Evolutionary conservation across 331 rosid species (phyloP).

Genomic region (Ulmus americana): DNA sequence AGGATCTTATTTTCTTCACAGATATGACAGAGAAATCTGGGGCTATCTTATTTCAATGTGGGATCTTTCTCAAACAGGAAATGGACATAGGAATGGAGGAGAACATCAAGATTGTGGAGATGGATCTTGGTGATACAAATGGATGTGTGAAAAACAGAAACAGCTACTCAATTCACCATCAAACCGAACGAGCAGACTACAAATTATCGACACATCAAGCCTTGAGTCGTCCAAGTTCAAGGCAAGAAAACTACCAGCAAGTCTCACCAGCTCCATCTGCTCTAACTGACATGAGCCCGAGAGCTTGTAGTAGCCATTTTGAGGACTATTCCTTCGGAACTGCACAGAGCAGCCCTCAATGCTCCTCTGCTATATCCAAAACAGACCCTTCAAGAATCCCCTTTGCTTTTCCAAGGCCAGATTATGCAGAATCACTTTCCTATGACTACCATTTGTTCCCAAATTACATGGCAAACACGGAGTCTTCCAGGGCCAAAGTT

Average conservation of each 20-base stretch:
- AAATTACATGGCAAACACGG: conserved; percentile 88
- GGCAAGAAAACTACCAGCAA: conserved; percentile 43
- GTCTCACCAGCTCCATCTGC: conserved; percentile 63
- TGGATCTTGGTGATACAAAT: conserved; percentile 60
- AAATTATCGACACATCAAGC: conserved; percentile 33
- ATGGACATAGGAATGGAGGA: conserved; percentile 58
- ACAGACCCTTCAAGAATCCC: conserved; percentile 41
- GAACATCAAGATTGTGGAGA: conserved; percentile 83
- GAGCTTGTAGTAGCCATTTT: conserved; percentile 60
- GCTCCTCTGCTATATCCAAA: conserved; percentile 51
- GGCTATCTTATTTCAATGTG: conserved; percentile 1
- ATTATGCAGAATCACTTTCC: conserved; percentile 46
- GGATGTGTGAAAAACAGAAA: conserved; percentile 40
- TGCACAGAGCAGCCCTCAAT: conserved; percentile 67
- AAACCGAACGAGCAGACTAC: conserved; percentile 24
- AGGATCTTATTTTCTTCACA: not conserved
- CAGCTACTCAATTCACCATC: conserved; percentile 37
- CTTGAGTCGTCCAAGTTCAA: conserved; percentile 24
- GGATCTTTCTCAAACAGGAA: conserved; percentile 39
- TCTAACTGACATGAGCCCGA: conserved; percentile 56
- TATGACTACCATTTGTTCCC: conserved; percentile 64
- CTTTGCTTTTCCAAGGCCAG: conserved; percentile 54
- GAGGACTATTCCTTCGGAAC: conserved; percentile 56
- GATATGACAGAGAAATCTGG: not conserved
- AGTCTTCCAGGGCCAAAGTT: conserved; percentile 77